Conservation (phyloP, 768 basidiomycete species). For the Trichaptum fuscoviolaceum region DNA sequence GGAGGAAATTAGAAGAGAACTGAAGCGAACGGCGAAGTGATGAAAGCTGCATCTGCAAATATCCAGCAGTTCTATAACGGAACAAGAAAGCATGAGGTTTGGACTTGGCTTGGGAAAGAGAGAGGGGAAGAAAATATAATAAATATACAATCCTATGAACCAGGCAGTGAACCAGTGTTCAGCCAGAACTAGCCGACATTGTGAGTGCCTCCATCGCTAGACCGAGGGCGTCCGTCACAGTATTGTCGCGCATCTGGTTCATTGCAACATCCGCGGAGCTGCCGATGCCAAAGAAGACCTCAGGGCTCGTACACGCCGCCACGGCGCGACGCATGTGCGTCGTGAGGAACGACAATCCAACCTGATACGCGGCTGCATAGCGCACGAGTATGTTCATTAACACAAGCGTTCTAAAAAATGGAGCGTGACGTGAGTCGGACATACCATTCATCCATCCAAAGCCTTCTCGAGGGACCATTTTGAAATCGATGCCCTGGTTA, state of each 20-base stretch:
- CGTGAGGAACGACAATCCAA: conserved; percentile 91
- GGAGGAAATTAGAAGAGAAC: background rate
- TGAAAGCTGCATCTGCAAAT: background rate
- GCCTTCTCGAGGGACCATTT: conserved; percentile 94
- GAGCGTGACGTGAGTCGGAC: conserved; percentile 19
- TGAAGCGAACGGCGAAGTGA: background rate
- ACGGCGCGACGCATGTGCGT: conserved; percentile 94
- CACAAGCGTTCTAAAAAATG: background rate
- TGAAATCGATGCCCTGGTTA: conserved; percentile 95
- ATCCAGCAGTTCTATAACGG: background rate
- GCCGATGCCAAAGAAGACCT: conserved; percentile 67
- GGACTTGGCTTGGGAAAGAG: background rate
- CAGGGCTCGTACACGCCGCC: conserved; percentile 89
- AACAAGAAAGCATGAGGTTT: background rate
- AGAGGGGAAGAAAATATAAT: background rate
- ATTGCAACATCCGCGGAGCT: conserved; percentile 32
- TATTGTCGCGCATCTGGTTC: conserved; percentile 31
- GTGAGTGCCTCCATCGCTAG: conserved; percentile 51
- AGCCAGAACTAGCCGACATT: conserved; percentile 17
- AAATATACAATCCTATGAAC: background rate
- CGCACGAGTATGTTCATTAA: conserved; percentile 8
- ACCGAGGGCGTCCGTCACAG: conserved; percentile 51
- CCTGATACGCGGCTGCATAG: conserved; percentile 81
- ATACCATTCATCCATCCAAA: conserved; percentile 98
- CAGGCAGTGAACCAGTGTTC: background rate